Evolutionary conservation across 179 eudicot genomes (phyloP).

Genomic region (Vitellaria paradoxa): DNA sequence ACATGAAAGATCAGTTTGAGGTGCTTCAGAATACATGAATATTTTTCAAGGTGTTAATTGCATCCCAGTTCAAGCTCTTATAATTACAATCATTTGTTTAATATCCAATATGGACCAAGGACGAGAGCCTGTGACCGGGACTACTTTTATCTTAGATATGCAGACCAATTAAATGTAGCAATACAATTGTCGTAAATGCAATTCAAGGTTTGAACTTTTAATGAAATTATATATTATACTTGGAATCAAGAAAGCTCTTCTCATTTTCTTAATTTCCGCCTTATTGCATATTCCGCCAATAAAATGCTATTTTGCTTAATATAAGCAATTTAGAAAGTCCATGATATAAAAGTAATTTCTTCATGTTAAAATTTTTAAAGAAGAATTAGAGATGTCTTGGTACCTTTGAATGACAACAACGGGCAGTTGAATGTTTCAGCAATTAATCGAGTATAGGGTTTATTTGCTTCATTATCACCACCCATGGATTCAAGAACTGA

Average conservation of each 20-base stretch:
- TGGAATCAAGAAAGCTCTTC: not conserved
- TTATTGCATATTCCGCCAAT: not conserved
- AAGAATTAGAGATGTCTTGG: not conserved
- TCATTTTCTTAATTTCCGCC: not conserved
- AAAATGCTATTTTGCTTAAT: not conserved
- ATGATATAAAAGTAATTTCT: not conserved
- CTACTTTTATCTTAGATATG: not conserved
- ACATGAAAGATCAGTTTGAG: too few relatives aligned
- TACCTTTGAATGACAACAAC: conserved; percentile 76
- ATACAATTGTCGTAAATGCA: not conserved
- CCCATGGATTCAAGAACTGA: conserved; percentile 59
- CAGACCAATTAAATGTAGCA: not conserved
- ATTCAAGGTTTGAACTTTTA: not conserved
- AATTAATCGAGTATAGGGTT: conserved; percentile 32
- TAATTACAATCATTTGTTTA: not conserved
- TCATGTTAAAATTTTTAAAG: not conserved
- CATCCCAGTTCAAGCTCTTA: not conserved
- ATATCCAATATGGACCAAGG: not conserved
- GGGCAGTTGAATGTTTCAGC: conserved; percentile 50
- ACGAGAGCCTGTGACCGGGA: not conserved
- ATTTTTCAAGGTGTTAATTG: not conserved
- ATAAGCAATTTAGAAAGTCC: not conserved
- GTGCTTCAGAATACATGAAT: too few relatives aligned
- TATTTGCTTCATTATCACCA: conserved; percentile 40
- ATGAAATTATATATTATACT: not conserved